These are phyloP conservation scores for Ganoderma sinense DNA, from an alignment of 1,284 basidiomycete species.

Conservation along the genomic window DNA sequence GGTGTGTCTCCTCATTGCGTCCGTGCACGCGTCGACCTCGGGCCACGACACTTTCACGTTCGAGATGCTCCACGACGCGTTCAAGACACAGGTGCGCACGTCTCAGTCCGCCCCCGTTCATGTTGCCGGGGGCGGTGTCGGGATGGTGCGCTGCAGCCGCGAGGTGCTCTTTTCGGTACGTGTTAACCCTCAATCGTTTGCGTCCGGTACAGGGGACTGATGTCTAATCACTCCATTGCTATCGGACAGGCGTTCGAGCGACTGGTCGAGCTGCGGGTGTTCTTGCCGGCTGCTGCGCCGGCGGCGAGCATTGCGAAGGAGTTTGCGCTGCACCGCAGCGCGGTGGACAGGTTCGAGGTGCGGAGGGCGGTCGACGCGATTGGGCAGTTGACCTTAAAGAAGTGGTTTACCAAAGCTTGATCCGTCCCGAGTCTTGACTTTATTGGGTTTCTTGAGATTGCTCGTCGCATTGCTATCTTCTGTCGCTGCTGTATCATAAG, in stretches of 20 bases:
- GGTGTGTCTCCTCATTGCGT: conserved; percentile 78
- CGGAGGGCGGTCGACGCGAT: conserved; percentile 70
- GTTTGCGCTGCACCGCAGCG: conserved; percentile 73
- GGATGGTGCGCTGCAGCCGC: conserved; percentile 73
- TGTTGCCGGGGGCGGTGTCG: conserved; percentile 74
- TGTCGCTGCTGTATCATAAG: background rate
- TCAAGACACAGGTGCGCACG: conserved; percentile 71
- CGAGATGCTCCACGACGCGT: conserved; percentile 78
- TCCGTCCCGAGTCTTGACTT: conserved; percentile 19
- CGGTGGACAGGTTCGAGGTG: conserved; percentile 62
- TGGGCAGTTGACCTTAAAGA: conserved; percentile 75
- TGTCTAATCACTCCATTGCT: background rate
- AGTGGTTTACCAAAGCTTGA: conserved; percentile 72
- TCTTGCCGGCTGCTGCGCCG: conserved; percentile 54
- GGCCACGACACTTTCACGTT: conserved; percentile 80
- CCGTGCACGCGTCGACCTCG: conserved; percentile 64
- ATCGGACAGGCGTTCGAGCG: conserved; percentile 70
- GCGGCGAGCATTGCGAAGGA: conserved; percentile 59
- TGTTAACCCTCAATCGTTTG: conserved; percentile 19
- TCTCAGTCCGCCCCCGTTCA: conserved; percentile 78
- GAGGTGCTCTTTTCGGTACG: conserved; percentile 68
- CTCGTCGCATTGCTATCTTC: conserved; percentile 6
- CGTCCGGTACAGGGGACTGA: background rate
- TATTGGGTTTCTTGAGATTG: background rate
- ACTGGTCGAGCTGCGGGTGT: conserved; percentile 59